Evolutionary conservation across 2,329 filamentous ascomycete genomes (phyloP).

Genomic region (Botrytis hyacinthi): DNA sequence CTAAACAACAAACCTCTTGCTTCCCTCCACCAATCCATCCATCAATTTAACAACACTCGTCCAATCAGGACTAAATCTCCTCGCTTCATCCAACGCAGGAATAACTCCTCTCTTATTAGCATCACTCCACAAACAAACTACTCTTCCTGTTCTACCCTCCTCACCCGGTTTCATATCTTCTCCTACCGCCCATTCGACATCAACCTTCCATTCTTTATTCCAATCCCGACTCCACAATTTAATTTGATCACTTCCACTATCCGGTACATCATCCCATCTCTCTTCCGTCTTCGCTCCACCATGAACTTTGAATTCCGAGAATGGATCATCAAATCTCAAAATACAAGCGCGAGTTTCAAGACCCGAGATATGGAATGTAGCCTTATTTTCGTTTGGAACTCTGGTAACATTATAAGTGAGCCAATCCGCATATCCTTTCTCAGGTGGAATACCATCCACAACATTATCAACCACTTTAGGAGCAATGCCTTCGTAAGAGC

Average conservation of each 20-base stretch:
- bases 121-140: conserved; percentile 86
- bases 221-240: conserved; percentile 82
- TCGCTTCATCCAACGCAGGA: conserved; percentile 78
- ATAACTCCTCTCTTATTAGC: conserved; percentile 69
- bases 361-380: conserved; percentile 65
- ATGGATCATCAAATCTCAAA: conserved; percentile 66
- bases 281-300: conserved; percentile 58
- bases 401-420: conserved; percentile 62
- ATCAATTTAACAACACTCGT: conserved; percentile 70
- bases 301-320: conserved; percentile 62
- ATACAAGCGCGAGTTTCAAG: conserved; percentile 77
- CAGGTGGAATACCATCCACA: conserved; percentile 43
- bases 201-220: conserved; percentile 68
- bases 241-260: conserved; percentile 64
- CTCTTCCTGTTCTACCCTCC: conserved; percentile 56
- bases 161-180: conserved; percentile 38
- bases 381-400: conserved; percentile 46
- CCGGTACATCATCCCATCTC: conserved; percentile 59
- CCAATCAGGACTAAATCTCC: conserved; percentile 77
- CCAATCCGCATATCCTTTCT: conserved; percentile 54
- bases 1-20: conserved; percentile 46
- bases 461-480: conserved; percentile 60
- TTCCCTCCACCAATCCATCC: conserved; percentile 80
- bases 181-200: conserved; percentile 58
- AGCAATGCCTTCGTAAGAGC: conserved; percentile 67